Base-by-base conservation (phyloP, 2,329 filamentous ascomycete species). In the Cyphellophora europaea region DNA sequence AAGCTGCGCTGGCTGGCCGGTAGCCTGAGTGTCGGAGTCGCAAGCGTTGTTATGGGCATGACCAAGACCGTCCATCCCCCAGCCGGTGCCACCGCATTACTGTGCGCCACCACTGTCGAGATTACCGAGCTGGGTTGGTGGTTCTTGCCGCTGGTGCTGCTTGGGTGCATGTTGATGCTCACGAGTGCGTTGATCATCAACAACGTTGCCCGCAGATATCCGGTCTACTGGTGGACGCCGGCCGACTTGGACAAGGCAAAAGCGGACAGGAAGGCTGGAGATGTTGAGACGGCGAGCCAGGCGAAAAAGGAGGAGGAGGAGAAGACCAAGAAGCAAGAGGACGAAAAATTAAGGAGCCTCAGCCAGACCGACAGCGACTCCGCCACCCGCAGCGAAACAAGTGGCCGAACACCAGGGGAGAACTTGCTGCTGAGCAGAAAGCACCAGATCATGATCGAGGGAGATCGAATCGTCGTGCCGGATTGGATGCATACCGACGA, bases 21-120 rank as follows among this genome's bases (percentile, higher is more conserved):
- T 8, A 72, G 79, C 8, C 56, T 86, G 0, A 64, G 77, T 2
- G 83, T 79, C 44, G 79, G 75, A 0, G 53, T 68, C 3, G 69
- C 80, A 0, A 81, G 74, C 1, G 62, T 69, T 1, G 38, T 74
- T 37, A 87, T 86, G 82, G 69, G 67, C 1, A 49, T 84, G 14
- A 86, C 80, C 2, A 79, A 78, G 34, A 85, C 80, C 0, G 67
- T 82, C 0, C 79, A 87, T 45, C 82, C 82, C 0, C 82, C 82
- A 0, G 82, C 79, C 0, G 82, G 82, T 4, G 81, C 82, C 6
- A 87, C 81, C 1, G 81, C 79, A 0, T 58, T 88, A 2, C 59
- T 87, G 16, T 79, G 79, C 1, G 77, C 80, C 0, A 65, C 76
- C 1, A 73, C 77, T 38, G 59, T 67, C 2, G 59, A 63, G 2